phyloP scores from a whole-genome alignment of 192 early-diverging fungal genomes.

The Spizellomyces sp. region DNA sequence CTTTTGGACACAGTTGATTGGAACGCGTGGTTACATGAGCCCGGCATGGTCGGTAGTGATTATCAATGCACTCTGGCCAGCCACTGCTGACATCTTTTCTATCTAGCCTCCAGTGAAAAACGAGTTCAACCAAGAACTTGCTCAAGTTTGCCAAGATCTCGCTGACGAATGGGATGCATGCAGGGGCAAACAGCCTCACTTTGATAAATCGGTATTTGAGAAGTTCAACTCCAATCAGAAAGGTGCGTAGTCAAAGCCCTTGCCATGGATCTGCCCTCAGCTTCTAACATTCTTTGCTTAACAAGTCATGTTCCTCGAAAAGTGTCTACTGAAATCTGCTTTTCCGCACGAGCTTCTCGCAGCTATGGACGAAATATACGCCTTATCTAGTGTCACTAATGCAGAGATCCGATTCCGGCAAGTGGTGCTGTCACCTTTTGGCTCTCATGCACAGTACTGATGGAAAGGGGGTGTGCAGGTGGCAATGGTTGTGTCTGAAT shows the following conservation, averaged over 20 bases:
- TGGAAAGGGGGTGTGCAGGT: conserved; percentile 31
- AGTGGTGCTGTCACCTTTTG: too few species aligned
- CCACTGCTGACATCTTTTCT: neutral
- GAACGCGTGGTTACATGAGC: conserved; percentile 84
- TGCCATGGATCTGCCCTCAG: too few species aligned
- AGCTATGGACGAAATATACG: conserved; percentile 73
- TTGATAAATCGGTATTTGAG: conserved; percentile 65
- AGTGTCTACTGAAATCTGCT: conserved; percentile 63
- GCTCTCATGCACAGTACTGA: too few species aligned
- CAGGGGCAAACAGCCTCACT: conserved; percentile 49
- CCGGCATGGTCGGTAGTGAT: conserved; percentile 73
- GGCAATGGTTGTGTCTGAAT: conserved; percentile 81
- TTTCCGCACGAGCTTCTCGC: conserved; percentile 63
- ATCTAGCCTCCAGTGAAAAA: conserved; percentile 74
- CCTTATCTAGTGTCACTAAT: conserved; percentile 72
- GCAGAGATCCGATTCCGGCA: conserved; percentile 78
- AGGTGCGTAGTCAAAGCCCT: too few species aligned
- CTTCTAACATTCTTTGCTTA: too few species aligned
- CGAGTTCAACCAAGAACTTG: conserved; percentile 86
- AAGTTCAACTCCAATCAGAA: conserved; percentile 72
- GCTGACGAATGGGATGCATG: conserved; percentile 49
- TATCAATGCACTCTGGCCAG: neutral
- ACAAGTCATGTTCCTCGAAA: conserved; percentile 82
- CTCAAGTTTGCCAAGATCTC: conserved; percentile 74
- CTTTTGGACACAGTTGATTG: conserved; percentile 83